These are phyloP conservation scores for Entoloma clypeatum DNA, from an alignment of 1,284 basidiomycete genomes.

Conservation along the genomic window DNA sequence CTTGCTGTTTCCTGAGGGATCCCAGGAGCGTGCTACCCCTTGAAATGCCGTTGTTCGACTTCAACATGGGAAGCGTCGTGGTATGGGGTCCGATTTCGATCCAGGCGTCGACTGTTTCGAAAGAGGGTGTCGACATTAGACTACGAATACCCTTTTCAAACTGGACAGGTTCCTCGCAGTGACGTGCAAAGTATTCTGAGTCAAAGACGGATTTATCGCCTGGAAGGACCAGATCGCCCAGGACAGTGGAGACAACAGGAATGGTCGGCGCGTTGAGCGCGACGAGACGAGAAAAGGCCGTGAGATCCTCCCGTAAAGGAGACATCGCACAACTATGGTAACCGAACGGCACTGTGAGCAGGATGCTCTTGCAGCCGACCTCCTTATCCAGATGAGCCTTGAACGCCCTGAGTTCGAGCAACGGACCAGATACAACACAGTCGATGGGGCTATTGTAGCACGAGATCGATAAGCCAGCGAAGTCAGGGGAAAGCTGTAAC, in stretches of 20 bases:
- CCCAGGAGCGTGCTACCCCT: conserved; percentile 36
- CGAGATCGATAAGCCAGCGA: conserved; percentile 44
- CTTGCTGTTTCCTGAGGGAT: conserved; percentile 45
- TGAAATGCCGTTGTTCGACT: conserved; percentile 34
- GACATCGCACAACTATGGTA: conserved; percentile 64
- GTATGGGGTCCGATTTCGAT: conserved; percentile 66
- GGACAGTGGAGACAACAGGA: conserved; percentile 56
- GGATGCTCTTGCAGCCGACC: conserved; percentile 35
- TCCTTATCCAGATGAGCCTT: conserved; percentile 37
- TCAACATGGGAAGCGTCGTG: conserved; percentile 53
- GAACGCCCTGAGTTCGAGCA: conserved; percentile 40
- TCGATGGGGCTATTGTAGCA: conserved; percentile 59
- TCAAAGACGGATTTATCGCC: conserved; percentile 49
- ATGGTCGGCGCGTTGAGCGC: conserved; percentile 44
- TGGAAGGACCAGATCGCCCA: conserved; percentile 48
- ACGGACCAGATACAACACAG: conserved; percentile 54
- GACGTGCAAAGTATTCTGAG: conserved; percentile 51
- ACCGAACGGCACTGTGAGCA: conserved; percentile 54
- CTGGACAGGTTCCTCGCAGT: conserved; percentile 57
- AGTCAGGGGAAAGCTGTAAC: conserved; percentile 31
- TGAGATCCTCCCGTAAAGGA: conserved; percentile 48
- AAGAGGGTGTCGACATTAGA: conserved; percentile 29
- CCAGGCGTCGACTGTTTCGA: conserved; percentile 42
- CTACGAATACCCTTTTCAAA: conserved; percentile 49
- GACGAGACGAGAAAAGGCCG: conserved; percentile 33